Conservation (phyloP, 2,329 filamentous ascomycete genomes). For the Myriosclerotinia scirpicola region DNA sequence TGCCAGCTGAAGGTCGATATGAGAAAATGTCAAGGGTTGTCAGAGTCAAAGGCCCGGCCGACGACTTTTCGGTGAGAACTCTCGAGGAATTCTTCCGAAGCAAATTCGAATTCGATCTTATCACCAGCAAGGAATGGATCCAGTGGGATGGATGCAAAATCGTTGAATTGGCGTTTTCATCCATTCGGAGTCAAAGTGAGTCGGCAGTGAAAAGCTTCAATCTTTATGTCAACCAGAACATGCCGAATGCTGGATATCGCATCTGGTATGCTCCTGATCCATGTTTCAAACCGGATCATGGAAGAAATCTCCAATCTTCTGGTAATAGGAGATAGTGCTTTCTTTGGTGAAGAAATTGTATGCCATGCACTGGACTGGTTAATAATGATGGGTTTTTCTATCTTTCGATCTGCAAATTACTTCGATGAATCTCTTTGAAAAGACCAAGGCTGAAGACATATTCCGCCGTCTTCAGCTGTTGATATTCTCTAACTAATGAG, state of each 20-base stretch:
- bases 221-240: neutral
- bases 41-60: constrained; percentile 16
- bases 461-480: no score
- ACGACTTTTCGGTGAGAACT: neutral
- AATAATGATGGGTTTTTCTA: no score
- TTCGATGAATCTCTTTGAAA: no score
- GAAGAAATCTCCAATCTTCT: neutral
- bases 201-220: constrained; percentile 16
- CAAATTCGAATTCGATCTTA: constrained; percentile 21
- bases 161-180: constrained; percentile 25
- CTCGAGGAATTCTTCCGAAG: constrained; percentile 10
- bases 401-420: no score
- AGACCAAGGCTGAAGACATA: no score
- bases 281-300: constrained; percentile 14
- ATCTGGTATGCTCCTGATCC: constrained; percentile 29
- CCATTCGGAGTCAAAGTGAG: constrained; percentile 26
- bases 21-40: constrained; percentile 21
- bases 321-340: neutral
- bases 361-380: no score
- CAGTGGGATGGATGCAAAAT: neutral
- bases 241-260: neutral
- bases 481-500: no score
- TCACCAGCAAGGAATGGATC: constrained; percentile 12
- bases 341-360: no score
- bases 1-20: constrained; percentile 8